phyloP scores from a whole-genome alignment of 2,329 filamentous ascomycete species.

The Talaromyces verruculosus region DNA sequence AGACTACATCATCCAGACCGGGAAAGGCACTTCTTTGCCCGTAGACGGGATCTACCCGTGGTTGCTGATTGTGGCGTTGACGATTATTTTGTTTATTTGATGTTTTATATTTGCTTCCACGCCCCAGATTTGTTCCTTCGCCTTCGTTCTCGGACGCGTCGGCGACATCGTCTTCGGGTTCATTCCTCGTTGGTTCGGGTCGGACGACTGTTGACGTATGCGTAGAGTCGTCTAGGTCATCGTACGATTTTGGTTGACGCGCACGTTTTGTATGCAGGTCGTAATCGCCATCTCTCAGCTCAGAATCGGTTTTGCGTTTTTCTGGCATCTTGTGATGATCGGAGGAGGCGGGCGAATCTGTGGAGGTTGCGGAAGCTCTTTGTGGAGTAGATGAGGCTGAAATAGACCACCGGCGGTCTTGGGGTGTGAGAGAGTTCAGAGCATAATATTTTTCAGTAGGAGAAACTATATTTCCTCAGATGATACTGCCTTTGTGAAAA shows the following conservation, averaged over 20 bases:
- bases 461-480: too few relatives aligned
- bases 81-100: slow-evolving; percentile 12
- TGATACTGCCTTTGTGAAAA: neutral
- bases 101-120: neutral
- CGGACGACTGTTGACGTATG: neutral
- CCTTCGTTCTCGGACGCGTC: slow-evolving; percentile 21
- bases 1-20: slow-evolving; percentile 51
- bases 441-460: neutral
- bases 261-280: slow-evolving; percentile 32
- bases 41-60: slow-evolving; percentile 61
- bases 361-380: neutral
- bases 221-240: slow-evolving; percentile 11
- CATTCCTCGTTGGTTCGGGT: neutral
- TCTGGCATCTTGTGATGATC: slow-evolving; percentile 30
- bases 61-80: slow-evolving; percentile 29
- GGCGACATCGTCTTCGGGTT: slow-evolving; percentile 30
- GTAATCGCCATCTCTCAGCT: slow-evolving; percentile 21
- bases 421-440: neutral
- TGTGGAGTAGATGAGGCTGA: neutral
- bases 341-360: neutral
- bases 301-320: slow-evolving; percentile 34
- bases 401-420: neutral
- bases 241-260: slow-evolving; percentile 29
- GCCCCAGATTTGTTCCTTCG: neutral
- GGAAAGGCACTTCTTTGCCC: slow-evolving; percentile 73